A percentile compares a stretch with the other conserved stretches of the same genome.
These are phyloP conservation scores for Ceratobasidium sp. DNA, from an alignment of 1,284 basidiomycete genomes.

Conservation along the genomic window DNA sequence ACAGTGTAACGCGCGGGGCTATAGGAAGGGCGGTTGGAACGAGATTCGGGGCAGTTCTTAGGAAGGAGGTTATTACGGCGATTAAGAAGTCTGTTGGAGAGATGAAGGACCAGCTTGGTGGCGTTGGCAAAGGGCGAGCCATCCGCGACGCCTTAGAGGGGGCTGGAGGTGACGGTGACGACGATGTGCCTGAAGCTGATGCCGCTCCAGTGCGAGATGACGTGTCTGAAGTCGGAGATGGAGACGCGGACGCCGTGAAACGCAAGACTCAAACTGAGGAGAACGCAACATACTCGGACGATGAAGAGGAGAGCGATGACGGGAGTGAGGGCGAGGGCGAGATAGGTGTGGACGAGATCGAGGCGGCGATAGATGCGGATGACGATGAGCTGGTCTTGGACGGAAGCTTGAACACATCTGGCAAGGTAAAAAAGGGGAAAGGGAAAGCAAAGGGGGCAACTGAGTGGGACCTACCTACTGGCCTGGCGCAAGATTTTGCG, in stretches of 20 bases:
- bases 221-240: conserved; percentile 80
- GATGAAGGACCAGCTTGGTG: conserved; percentile 81
- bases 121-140: conserved; percentile 83
- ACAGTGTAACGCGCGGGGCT: conserved; percentile 81
- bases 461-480: conserved; percentile 56
- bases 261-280: conserved; percentile 71
- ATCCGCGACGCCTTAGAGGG: conserved; percentile 62
- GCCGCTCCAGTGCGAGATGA: conserved; percentile 59
- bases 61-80: conserved; percentile 88
- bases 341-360: conserved; percentile 68
- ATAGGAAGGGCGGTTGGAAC: conserved; percentile 81
- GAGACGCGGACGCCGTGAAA: conserved; percentile 80
- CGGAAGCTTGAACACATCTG: background rate
- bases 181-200: conserved; percentile 61
- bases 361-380: conserved; percentile 70
- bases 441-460: conserved; percentile 58
- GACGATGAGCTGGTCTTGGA: conserved; percentile 52
- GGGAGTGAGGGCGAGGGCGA: conserved; percentile 63
- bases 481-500: conserved; percentile 48
- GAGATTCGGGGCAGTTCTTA: conserved; percentile 86
- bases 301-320: conserved; percentile 67
- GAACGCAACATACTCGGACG: conserved; percentile 75
- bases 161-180: conserved; percentile 60
- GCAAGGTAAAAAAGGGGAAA: conserved; percentile 56
- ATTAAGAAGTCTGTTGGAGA: conserved; percentile 89